Percentiles rank a stretch among this genome's conserved stretches.
These are phyloP conservation scores for Calocybe indica DNA, from an alignment of 768 basidiomycete genomes.

Conservation along the genomic window DNA sequence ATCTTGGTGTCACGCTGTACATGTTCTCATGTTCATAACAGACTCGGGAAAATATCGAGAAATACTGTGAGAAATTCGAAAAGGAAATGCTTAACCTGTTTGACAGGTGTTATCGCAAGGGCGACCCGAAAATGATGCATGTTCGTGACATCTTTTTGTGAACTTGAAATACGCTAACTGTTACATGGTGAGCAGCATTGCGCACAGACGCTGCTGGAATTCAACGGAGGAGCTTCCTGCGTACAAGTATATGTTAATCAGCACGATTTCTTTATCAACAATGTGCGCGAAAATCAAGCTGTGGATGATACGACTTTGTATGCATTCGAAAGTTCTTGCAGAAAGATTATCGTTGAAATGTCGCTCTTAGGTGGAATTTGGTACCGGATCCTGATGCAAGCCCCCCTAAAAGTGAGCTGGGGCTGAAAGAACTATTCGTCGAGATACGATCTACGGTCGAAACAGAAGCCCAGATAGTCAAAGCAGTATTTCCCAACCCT, in stretches of 20 bases:
- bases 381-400: constrained; percentile 75
- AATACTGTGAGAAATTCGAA: constrained; percentile 98
- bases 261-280: constrained; percentile 99
- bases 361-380: constrained; percentile 61
- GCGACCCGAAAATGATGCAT: constrained; percentile 99
- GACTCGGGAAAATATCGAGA: constrained; percentile 90
- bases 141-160: constrained; percentile 34
- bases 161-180: background rate
- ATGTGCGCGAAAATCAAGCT: constrained; percentile 61
- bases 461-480: constrained; percentile 96
- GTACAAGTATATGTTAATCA: constrained; percentile 99
- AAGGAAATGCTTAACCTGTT: constrained; percentile 97
- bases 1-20: background rate
- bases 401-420: constrained; percentile 75
- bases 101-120: constrained; percentile 92
- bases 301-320: constrained; percentile 54
- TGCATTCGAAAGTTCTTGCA: constrained; percentile 11
- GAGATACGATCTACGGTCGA: constrained; percentile 91
- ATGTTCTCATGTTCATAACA: constrained; percentile 20
- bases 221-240: constrained; percentile 95
- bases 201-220: constrained; percentile 92
- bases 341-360: background rate
- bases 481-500: constrained; percentile 97
- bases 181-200: constrained; percentile 63
- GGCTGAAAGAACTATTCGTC: constrained; percentile 70